A percentile compares a stretch with the other conserved stretches of the same genome.
Conservation (phyloP, 331 rosid genomes). For the Malus hybrid region DNA sequence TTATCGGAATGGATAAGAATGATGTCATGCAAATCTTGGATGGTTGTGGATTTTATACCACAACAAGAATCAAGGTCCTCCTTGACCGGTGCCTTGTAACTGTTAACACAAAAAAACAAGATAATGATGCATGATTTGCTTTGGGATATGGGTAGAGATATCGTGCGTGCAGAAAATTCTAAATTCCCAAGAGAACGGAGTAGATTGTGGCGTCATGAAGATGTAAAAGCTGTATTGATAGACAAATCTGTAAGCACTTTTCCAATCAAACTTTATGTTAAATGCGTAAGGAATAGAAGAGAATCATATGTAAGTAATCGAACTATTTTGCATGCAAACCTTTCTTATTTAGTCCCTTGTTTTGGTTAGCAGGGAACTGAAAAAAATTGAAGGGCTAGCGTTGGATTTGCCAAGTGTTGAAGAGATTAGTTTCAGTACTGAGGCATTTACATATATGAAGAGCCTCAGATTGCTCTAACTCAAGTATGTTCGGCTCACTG, state of each 20-base stretch:
- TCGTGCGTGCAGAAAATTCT: slow-evolving; percentile 1
- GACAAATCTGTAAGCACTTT: neutral
- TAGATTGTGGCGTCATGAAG: slow-evolving; percentile 3
- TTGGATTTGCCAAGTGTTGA: neutral
- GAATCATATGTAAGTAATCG: no score
- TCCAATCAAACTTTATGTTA: neutral
- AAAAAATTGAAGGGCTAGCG: slow-evolving; percentile 1
- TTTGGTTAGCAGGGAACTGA: neutral
- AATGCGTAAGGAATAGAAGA: neutral
- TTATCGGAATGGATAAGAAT: slow-evolving; percentile 14
- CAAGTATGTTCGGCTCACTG: neutral
- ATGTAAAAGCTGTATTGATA: neutral
- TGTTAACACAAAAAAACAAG: neutral
- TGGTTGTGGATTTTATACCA: neutral
- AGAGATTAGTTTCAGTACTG: neutral
- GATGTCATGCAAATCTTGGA: slow-evolving; percentile 2
- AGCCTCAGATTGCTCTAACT: slow-evolving; percentile 3
- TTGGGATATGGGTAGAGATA: slow-evolving; percentile 26
- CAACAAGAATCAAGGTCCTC: slow-evolving; percentile 17
- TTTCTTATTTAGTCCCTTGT: neutral
- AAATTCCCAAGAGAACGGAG: neutral
- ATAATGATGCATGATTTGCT: slow-evolving; percentile 24
- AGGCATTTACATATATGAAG: slow-evolving; percentile 10
- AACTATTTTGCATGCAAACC: neutral
- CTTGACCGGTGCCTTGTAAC: neutral